Evolutionary conservation across 257 asterid genomes (phyloP).

Genomic region (Solanum sitiens): DNA sequence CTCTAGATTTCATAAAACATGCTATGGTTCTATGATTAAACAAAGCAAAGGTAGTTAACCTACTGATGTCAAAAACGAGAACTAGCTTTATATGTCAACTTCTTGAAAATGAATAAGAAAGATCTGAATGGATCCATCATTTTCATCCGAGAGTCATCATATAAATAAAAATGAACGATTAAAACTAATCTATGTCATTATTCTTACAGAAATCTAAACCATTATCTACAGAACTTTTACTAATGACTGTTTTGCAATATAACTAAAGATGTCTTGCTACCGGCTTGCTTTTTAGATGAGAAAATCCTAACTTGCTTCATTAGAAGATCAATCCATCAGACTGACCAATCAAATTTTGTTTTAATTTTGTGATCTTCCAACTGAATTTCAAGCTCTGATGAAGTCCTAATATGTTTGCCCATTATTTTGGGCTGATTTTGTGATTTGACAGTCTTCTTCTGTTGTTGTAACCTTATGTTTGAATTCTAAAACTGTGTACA

Average conservation of each 20-base stretch:
- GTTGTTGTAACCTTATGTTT: not conserved
- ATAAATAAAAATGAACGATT: not conserved
- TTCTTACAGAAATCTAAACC: not conserved
- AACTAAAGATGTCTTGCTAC: not conserved
- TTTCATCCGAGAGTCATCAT: not conserved
- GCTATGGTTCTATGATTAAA: not conserved
- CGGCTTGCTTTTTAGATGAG: not conserved
- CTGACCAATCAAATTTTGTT: not conserved
- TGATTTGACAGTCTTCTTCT: not conserved
- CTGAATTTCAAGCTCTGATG: not conserved
- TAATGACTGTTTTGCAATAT: not conserved
- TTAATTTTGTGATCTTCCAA: not conserved
- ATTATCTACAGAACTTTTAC: not conserved
- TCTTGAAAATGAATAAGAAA: not conserved
- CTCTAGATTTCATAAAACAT: not conserved
- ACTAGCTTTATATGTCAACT: not conserved
- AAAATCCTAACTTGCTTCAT: not conserved
- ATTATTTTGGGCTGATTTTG: not conserved
- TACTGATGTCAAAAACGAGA: not conserved
- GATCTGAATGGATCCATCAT: not conserved
- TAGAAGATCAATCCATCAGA: not conserved
- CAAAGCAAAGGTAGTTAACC: not conserved
- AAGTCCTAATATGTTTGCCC: not conserved
- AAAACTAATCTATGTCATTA: not conserved
- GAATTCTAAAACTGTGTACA: not conserved